Base-by-base conservation (phyloP, 1,284 basidiomycete species). In the Tetrapyrgos nigripes region DNA sequence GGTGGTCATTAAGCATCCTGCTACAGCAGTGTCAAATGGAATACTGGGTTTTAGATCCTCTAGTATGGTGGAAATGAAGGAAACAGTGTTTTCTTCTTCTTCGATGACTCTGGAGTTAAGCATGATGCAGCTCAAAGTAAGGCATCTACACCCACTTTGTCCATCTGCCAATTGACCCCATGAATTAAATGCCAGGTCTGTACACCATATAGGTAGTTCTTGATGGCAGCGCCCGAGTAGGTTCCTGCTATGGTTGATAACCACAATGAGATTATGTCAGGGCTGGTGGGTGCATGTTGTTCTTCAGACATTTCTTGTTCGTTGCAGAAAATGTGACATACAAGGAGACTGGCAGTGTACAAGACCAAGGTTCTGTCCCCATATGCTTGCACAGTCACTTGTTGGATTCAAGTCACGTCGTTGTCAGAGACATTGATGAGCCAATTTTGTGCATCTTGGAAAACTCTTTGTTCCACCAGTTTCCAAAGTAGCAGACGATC, bases 1-100 rank as follows among this genome's bases (percentile, higher is more conserved):
- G 9, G 59, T 55, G 0, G 71, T 69, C 0, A 72, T 74, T 0
- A 74, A 63, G 48, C 75, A 79, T 0, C 72, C 67, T 27, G 56
- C 72, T 6, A 50, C 27, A 5, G 21, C 21, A 26, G 44, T 9
- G 27, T 47, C 27, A 21, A 57, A 51, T 6, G 26, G 24, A 4
- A 3, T 14, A 23, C 11, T 6, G 4, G 23, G 50, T 28, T 51
- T 17, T 14, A 57, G 48, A 11, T 52, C n/a, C 17, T 8, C 6
- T 0, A 9, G 27, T 3, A 69, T 55, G 2, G 13, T 10, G 0
- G 10, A 1, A 14, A 70, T 59, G 44, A 47, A 21, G 0, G 51
- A 35, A 0, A 60, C 11, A 3, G 62, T 64, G 54, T 53, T 63
- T 55, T 40, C 33, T 52, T 8, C 5, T 11, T 4, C 57, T 47